These are phyloP conservation scores for Strobilomyces dryophilus DNA, from an alignment of 768 basidiomycete species.

Conservation along the genomic window DNA sequence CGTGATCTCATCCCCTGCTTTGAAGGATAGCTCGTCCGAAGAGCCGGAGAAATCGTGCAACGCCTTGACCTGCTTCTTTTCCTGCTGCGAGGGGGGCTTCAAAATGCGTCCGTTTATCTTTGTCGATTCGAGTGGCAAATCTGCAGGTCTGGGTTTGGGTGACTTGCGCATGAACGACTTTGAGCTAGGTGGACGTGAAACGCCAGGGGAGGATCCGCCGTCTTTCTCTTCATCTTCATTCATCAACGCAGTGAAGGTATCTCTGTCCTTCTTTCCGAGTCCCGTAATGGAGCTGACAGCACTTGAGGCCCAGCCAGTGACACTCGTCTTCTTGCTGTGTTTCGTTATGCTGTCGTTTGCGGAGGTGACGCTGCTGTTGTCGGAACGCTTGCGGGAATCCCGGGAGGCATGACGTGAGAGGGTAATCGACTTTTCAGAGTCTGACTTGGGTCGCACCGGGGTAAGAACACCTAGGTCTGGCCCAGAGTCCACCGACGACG, in stretches of 20 bases:
- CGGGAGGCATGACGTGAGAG: constrained; percentile 56
- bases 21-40: constrained; percentile 75
- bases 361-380: constrained; percentile 44
- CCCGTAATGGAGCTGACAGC: constrained; percentile 61
- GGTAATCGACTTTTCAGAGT: constrained; percentile 38
- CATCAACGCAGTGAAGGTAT: constrained; percentile 54
- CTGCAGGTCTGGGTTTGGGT: constrained; percentile 23
- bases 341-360: constrained; percentile 35
- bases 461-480: constrained; percentile 26
- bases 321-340: constrained; percentile 36
- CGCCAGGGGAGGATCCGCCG: constrained; percentile 17
- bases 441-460: constrained; percentile 38
- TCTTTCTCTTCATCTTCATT: constrained; percentile 39
- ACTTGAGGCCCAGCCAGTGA: constrained; percentile 56
- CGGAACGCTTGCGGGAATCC: constrained; percentile 62
- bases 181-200: constrained; percentile 35
- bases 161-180: constrained; percentile 30
- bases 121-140: constrained; percentile 23
- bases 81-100: constrained; percentile 47
- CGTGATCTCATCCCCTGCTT: constrained; percentile 67
- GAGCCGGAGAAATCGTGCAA: constrained; percentile 72
- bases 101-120: constrained; percentile 38
- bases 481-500: constrained; percentile 33
- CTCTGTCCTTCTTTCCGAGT: constrained; percentile 53
- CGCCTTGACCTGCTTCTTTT: constrained; percentile 59